These are phyloP conservation scores for Hanseniaspora nectarophila DNA, from an alignment of 805 yeast genomes.

Conservation along the genomic window DNA sequence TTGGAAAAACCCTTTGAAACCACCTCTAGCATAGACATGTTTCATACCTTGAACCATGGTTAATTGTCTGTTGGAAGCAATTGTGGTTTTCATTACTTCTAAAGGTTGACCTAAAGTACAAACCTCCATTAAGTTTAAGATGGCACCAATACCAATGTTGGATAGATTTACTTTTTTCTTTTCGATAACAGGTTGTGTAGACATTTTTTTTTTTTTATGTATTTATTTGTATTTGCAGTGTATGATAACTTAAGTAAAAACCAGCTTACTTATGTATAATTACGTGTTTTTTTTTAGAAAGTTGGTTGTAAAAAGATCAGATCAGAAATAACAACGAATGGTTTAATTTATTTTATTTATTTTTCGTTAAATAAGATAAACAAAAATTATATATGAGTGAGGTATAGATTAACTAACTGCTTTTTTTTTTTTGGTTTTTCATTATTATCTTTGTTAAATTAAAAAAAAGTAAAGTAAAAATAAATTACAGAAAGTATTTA, in stretches of 20 bases:
- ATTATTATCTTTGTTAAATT: no score
- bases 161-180: conserved; percentile 82
- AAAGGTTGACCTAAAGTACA: conserved; percentile 94
- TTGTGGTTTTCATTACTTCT: conserved; percentile 91
- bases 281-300: neutral
- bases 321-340: neutral
- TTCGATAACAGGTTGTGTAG: conserved; percentile 30
- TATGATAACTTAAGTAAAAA: neutral
- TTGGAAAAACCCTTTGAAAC: conserved; percentile 83
- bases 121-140: conserved; percentile 80
- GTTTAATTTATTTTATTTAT: no score
- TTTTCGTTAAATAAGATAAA: no score
- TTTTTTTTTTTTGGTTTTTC: no score
- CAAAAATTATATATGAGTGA: no score
- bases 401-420: neutral
- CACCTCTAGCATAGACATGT: conserved; percentile 88
- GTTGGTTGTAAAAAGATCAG: neutral
- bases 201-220: neutral
- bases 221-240: neutral
- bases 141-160: conserved; percentile 87
- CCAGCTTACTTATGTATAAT: neutral
- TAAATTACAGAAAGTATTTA: no score
- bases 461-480: no score
- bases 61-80: conserved; percentile 89
- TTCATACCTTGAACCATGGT: conserved; percentile 54